Percentiles rank a stretch among this genome's conserved stretches.
phyloP scores from a whole-genome alignment of 1,284 basidiomycete species.

The Cystobasidium slooffiae region DNA sequence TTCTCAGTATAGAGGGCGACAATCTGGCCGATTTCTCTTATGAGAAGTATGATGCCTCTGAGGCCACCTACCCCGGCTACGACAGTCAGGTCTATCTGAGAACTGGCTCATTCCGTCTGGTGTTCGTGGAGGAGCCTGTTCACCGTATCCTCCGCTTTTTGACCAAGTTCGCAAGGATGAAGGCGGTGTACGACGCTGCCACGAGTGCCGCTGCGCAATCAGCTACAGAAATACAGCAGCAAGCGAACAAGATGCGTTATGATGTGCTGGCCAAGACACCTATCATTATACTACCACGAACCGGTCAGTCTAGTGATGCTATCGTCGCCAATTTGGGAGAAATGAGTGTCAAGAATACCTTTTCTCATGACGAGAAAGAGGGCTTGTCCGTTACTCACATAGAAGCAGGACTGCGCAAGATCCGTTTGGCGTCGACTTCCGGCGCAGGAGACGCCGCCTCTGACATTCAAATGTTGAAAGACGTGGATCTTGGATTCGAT shows the following conservation, averaged over 20 bases:
- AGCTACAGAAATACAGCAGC: conserved; percentile 73
- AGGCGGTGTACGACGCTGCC: conserved; percentile 94
- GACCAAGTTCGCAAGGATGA: conserved; percentile 84
- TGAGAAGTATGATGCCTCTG: conserved; percentile 78
- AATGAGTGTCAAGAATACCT: conserved; percentile 80
- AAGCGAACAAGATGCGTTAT: conserved; percentile 75
- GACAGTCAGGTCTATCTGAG: conserved; percentile 84
- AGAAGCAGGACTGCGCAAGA: conserved; percentile 78
- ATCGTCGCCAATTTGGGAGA: conserved; percentile 87
- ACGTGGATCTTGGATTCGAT: conserved; percentile 78
- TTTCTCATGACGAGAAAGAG: conserved; percentile 63
- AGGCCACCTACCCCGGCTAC: conserved; percentile 73
- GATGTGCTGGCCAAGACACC: conserved; percentile 88
- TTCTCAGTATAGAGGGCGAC: conserved; percentile 92
- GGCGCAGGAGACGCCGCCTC: conserved; percentile 61
- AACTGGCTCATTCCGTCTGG: conserved; percentile 88
- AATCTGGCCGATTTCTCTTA: conserved; percentile 95
- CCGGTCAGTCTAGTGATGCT: conserved; percentile 70
- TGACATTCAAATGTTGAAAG: conserved; percentile 83
- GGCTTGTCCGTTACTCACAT: conserved; percentile 63
- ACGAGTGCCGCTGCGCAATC: conserved; percentile 88
- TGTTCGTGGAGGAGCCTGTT: conserved; percentile 85
- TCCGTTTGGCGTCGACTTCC: conserved; percentile 78
- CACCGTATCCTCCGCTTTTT: conserved; percentile 84
- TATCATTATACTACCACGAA: conserved; percentile 84